Evolutionary conservation across 495 filamentous ascomycete species (phyloP), one percentile per base, ranked within the genome.

Genomic region (Podospora comata): DNA sequence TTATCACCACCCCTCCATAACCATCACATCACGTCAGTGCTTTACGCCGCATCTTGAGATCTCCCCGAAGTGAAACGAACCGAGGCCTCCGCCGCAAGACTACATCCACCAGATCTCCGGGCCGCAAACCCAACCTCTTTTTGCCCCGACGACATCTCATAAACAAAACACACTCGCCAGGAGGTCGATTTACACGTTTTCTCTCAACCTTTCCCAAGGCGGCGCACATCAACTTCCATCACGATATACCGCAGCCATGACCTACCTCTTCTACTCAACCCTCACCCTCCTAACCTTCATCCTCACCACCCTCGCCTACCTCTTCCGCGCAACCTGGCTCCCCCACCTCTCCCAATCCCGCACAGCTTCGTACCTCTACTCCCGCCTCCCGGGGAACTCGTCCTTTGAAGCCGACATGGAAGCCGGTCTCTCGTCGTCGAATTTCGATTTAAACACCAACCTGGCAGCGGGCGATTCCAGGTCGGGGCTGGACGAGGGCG

Each of bases 391-490:
- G 0, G 79, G 84, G 3, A 86, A 85, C 69, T 97, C 67, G 28
- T 65, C 68, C 2, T 77, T 98, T 79, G 82, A 83, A 48, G 86
- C 81, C 61, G 95, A 99, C 79, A 85, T 93, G 55, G 93, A 97
- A 76, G 86, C 91, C 23, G 95, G 95, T 19, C 84, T 99, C 32
- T 90, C 88, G 63, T 94, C 90, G 57, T 84, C 82, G 59, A 88
- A 88, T 59, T 99, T 98, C 76, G 90, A 96, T 74, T 85, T 98
- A 55, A 74, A 81, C 28, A 85, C 84, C 27, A 99, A 99, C 80
- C 79, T 99, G 20, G 87, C 87, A 30, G 85, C 83, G 30, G 90
- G 89, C 23, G 96, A 99, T 77, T 79, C 79, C 4, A 85, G 95
- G 65, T 85, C 85, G 1, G 95, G 96, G 0, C 82, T 99, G 62